phyloP scores from a whole-genome alignment of 441 rosid genomes.

The Croton setiger region DNA sequence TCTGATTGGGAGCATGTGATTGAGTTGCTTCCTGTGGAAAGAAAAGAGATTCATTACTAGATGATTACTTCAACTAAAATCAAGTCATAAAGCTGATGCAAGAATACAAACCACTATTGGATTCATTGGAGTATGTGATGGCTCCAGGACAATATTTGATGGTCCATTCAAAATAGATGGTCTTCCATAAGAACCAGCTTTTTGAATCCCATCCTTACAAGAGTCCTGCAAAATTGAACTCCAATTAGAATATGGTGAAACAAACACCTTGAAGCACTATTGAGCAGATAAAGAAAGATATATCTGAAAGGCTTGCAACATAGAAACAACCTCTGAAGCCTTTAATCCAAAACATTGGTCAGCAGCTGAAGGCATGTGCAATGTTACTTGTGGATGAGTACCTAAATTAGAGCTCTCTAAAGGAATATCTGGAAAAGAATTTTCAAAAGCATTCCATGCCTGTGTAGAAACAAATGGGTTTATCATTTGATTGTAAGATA shows the following conservation, averaged over 20 bases:
- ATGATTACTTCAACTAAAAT: constrained; percentile 13
- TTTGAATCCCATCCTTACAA: constrained; percentile 28
- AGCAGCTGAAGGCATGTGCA: constrained; percentile 28
- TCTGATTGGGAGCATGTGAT: constrained; percentile 34
- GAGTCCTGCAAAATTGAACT: constrained; percentile 37
- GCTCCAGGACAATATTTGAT: constrained; percentile 30
- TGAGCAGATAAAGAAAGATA: constrained; percentile 20
- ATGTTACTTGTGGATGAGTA: constrained; percentile 31
- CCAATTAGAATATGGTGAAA: constrained; percentile 25
- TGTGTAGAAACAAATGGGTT: constrained; percentile 28
- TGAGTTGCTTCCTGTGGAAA: constrained; percentile 47
- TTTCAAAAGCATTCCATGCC: constrained; percentile 76
- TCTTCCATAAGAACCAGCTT: constrained; percentile 29
- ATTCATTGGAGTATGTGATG: constrained; percentile 35
- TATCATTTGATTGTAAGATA: background rate
- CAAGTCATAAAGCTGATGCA: constrained; percentile 15
- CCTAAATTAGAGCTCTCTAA: constrained; percentile 30
- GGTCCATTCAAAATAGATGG: constrained; percentile 29
- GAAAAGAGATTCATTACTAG: background rate
- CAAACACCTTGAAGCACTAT: constrained; percentile 13
- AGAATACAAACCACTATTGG: constrained; percentile 40
- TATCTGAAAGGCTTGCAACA: constrained; percentile 14
- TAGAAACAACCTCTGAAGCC: constrained; percentile 43
- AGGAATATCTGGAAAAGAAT: constrained; percentile 36
- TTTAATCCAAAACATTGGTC: constrained; percentile 40